These are phyloP conservation scores for Xylaria scruposa DNA, from an alignment of 495 filamentous ascomycete species.

Conservation along the genomic window DNA sequence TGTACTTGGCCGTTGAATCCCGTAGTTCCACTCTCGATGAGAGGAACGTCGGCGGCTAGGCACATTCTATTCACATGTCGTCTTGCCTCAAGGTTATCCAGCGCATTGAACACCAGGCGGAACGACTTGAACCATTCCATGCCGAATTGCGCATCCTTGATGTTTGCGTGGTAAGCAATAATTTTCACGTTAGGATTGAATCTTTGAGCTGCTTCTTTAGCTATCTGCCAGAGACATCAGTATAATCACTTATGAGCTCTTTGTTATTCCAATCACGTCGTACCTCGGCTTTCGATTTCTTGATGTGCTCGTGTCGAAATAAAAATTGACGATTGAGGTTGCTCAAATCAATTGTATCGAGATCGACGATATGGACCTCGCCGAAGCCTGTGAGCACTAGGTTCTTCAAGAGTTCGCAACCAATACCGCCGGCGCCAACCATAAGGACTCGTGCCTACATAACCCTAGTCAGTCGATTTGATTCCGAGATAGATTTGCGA, in stretches of 20 bases:
- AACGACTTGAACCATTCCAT: conserved; percentile 89
- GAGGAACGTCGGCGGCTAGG: conserved; percentile 83
- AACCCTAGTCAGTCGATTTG: conserved; percentile 37
- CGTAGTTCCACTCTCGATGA: conserved; percentile 97
- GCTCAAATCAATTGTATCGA: conserved; percentile 97
- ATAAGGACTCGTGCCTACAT: conserved; percentile 85
- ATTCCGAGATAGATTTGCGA: neutral
- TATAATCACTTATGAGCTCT: conserved; percentile 2
- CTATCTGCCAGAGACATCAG: conserved; percentile 67
- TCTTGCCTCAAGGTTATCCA: conserved; percentile 94
- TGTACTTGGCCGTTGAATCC: conserved; percentile 99
- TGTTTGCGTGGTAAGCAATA: conserved; percentile 91
- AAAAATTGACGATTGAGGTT: conserved; percentile 99
- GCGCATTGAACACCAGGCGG: conserved; percentile 89
- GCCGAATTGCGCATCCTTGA: conserved; percentile 91
- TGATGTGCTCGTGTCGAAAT: conserved; percentile 96
- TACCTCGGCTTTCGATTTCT: conserved; percentile 95
- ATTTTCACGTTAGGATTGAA: conserved; percentile 93
- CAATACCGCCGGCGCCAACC: conserved; percentile 96
- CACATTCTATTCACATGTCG: conserved; percentile 99
- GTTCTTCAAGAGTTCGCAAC: conserved; percentile 97
- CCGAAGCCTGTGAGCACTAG: conserved; percentile 92
- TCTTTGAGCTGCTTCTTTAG: conserved; percentile 86
- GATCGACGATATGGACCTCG: conserved; percentile 93
- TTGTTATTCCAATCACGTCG: conserved; percentile 38